A percentile compares a stretch with the other conserved stretches of the same genome.
Evolutionary conservation across 148 eudicot species (phyloP).

Genomic region (Polygonum maritimum): DNA sequence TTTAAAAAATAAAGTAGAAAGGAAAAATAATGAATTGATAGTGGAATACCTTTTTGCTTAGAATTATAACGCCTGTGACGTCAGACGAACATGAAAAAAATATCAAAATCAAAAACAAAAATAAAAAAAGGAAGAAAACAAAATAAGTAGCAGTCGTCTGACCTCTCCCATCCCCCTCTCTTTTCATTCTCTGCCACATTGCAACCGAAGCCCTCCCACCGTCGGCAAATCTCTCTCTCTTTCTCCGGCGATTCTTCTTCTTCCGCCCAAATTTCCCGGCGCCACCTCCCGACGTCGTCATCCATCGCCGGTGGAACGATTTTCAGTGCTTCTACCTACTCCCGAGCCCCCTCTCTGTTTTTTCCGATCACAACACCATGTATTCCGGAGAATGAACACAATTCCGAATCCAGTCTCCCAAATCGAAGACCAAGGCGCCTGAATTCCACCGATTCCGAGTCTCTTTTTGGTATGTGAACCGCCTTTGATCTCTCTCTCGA

Average conservation of each 20-base stretch:
- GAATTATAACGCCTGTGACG: no score
- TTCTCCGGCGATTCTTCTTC: not conserved
- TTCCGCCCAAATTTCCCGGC: not conserved
- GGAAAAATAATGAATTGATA: no score
- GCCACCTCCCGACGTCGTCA: not conserved
- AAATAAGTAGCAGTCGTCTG: conserved; percentile 1
- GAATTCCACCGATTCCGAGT: not conserved
- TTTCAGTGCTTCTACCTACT: not conserved
- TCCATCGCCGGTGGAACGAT: not conserved
- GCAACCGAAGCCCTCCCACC: not conserved
- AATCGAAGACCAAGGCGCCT: not conserved
- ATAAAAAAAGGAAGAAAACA: not conserved
- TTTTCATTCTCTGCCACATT: not conserved
- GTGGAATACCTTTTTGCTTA: no score
- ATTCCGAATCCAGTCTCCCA: not conserved
- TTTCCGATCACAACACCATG: not conserved
- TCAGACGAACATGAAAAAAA: not conserved
- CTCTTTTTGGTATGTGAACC: not conserved
- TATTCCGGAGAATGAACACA: not conserved
- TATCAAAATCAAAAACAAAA: not conserved
- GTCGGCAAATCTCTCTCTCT: not conserved
- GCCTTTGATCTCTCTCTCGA: not conserved
- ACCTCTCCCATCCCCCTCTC: not conserved
- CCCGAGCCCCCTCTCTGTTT: not conserved
- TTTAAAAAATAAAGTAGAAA: no score